Conservation (phyloP, 129 eudicot genomes). For the Artemisia annua region DNA sequence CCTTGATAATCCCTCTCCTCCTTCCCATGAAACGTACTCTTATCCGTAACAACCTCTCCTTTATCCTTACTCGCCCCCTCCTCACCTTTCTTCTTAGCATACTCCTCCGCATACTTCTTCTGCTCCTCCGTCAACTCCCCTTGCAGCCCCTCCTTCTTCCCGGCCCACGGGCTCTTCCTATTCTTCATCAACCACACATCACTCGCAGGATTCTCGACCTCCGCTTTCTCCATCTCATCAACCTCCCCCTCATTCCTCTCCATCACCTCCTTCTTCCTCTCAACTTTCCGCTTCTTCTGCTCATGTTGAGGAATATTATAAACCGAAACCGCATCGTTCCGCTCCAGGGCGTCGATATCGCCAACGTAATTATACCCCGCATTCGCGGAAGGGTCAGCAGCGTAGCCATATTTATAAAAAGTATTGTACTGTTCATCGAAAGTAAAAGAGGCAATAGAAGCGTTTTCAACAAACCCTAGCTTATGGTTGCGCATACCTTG, state of each 20-base stretch:
- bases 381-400: conserved; percentile 79
- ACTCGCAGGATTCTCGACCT: conserved; percentile 68
- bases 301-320: conserved; percentile 70
- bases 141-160: conserved; percentile 81
- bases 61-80: conserved; percentile 66
- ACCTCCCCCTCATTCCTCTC: conserved; percentile 41
- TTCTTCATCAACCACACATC: conserved; percentile 77
- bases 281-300: conserved; percentile 73
- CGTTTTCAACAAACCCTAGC: conserved; percentile 87
- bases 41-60: conserved; percentile 57
- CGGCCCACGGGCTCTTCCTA: conserved; percentile 89
- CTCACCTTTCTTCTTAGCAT: conserved; percentile 85
- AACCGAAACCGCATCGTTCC: conserved; percentile 54
- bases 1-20: conserved; percentile 98
- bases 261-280: conserved; percentile 62
- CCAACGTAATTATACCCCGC: conserved; percentile 71
- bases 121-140: conserved; percentile 90
- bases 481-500: conserved; percentile 98
- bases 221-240: conserved; percentile 29
- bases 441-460: conserved; percentile 61
- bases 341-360: conserved; percentile 57
- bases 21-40: conserved; percentile 91
- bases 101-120: conserved; percentile 89
- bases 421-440: conserved; percentile 94
- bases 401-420: conserved; percentile 77